Conservation (phyloP, 192 early-diverging fungal species). For the Coemansia asiatica region DNA sequence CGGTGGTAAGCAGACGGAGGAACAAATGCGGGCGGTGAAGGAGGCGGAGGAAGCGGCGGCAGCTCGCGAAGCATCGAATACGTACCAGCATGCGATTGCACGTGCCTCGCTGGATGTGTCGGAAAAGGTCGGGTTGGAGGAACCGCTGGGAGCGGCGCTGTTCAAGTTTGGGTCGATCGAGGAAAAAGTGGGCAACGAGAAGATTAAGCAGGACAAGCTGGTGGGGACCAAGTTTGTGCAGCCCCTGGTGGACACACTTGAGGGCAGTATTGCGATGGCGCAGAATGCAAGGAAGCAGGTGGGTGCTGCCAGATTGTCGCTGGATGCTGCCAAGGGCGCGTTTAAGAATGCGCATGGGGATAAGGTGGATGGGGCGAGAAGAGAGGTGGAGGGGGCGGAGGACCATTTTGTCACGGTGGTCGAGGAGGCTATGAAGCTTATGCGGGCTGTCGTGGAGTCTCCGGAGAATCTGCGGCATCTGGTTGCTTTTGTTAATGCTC, state of each 20-base stretch:
- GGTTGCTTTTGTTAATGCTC: constrained; percentile 82
- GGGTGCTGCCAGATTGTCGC: constrained; percentile 70
- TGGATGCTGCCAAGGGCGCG: constrained; percentile 83
- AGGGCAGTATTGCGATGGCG: constrained; percentile 73
- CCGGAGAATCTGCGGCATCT: constrained; percentile 82
- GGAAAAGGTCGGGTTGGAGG: constrained; percentile 70
- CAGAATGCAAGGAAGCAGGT: constrained; percentile 88
- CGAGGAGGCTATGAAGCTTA: constrained; percentile 92
- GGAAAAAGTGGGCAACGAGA: constrained; percentile 81
- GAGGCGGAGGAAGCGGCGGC: constrained; percentile 1
- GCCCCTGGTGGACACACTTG: constrained; percentile 71
- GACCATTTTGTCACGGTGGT: constrained; percentile 95
- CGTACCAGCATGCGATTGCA: constrained; percentile 73
- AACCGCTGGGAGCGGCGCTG: constrained; percentile 84
- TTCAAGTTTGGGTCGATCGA: constrained; percentile 82
- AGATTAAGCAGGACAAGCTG: constrained; percentile 72
- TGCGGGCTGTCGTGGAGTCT: constrained; percentile 87
- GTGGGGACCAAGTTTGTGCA: constrained; percentile 74
- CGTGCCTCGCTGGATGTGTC: constrained; percentile 68
- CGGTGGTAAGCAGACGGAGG: constrained; percentile 60
- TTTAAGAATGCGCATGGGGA: constrained; percentile 74
- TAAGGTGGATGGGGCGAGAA: constrained; percentile 68
- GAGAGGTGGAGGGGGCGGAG: constrained; percentile 89
- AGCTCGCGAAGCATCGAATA: constrained; percentile 54
- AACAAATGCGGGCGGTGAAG: constrained; percentile 41